These are phyloP conservation scores for Rubroboletus satanas DNA, from an alignment of 768 basidiomycete genomes.

Conservation along the genomic window DNA sequence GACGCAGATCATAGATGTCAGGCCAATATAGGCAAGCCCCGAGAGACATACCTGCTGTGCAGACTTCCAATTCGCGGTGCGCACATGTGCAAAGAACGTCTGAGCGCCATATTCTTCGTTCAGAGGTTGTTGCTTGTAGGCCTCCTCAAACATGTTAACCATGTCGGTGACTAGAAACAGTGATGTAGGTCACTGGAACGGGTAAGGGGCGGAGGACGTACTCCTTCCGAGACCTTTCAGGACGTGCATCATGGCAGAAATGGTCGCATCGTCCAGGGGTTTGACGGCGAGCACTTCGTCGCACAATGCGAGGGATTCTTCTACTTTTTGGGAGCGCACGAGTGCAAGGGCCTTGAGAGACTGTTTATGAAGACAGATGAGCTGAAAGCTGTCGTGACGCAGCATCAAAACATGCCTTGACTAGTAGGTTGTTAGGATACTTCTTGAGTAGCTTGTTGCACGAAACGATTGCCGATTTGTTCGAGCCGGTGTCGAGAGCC, in stretches of 20 bases:
- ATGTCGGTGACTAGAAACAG: constrained; percentile 61
- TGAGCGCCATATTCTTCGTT: constrained; percentile 84
- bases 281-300: constrained; percentile 76
- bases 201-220: constrained; percentile 24
- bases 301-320: constrained; percentile 73
- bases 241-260: constrained; percentile 82
- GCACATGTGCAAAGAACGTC: constrained; percentile 81
- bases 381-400: neutral
- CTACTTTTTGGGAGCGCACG: constrained; percentile 79
- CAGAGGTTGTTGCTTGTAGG: constrained; percentile 72
- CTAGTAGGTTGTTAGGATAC: constrained; percentile 65
- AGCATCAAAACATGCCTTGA: constrained; percentile 48
- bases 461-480: constrained; percentile 79
- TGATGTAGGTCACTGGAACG: neutral
- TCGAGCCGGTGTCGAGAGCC: constrained; percentile 80
- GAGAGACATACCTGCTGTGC: constrained; percentile 65
- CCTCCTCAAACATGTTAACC: constrained; percentile 82
- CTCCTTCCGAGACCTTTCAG: constrained; percentile 73
- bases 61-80: constrained; percentile 79
- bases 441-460: constrained; percentile 90
- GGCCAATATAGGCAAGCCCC: neutral
- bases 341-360: constrained; percentile 82
- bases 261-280: constrained; percentile 66
- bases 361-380: constrained; percentile 36
- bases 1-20: neutral